Conservation (phyloP, 441 rosid genomes). For the Bocquillonia castaneifolia region DNA sequence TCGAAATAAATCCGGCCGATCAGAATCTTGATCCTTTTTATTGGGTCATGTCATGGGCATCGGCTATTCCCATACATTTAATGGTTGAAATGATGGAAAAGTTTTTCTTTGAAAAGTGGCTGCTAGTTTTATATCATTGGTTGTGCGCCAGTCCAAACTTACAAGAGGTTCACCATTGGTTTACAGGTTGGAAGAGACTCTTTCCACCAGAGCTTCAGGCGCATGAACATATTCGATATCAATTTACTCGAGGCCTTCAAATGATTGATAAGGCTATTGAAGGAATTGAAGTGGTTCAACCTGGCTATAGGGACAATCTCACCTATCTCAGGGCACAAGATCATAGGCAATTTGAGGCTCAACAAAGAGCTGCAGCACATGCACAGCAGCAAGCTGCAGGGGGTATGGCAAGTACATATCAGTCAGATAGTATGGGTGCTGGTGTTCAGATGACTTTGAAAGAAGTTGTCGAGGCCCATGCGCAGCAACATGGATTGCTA, state of each 20-base stretch:
- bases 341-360: slow-evolving; percentile 58
- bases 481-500: slow-evolving; percentile 65
- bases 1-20: slow-evolving; percentile 69
- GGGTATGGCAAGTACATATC: slow-evolving; percentile 31
- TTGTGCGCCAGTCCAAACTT: slow-evolving; percentile 58
- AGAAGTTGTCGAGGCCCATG: slow-evolving; percentile 78
- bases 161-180: slow-evolving; percentile 75
- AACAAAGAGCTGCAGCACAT: slow-evolving; percentile 47
- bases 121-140: slow-evolving; percentile 80
- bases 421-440: slow-evolving; percentile 33
- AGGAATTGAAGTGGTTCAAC: slow-evolving; percentile 63
- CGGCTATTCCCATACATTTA: slow-evolving; percentile 70
- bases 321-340: slow-evolving; percentile 55
- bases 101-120: slow-evolving; percentile 79
- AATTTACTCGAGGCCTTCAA: slow-evolving; percentile 60
- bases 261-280: slow-evolving; percentile 78
- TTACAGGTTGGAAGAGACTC: slow-evolving; percentile 65
- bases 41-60: slow-evolving; percentile 76
- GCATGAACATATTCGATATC: slow-evolving; percentile 64
- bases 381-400: slow-evolving; percentile 38
- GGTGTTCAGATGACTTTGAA: slow-evolving; percentile 56
- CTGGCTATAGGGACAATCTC: slow-evolving; percentile 57
- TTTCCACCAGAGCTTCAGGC: slow-evolving; percentile 78
- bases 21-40: slow-evolving; percentile 67
- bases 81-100: slow-evolving; percentile 83